Evolutionary conservation across 345 rosid species (phyloP), one percentile per base, ranked within the genome.

Genomic region (Gossypium bickii): DNA sequence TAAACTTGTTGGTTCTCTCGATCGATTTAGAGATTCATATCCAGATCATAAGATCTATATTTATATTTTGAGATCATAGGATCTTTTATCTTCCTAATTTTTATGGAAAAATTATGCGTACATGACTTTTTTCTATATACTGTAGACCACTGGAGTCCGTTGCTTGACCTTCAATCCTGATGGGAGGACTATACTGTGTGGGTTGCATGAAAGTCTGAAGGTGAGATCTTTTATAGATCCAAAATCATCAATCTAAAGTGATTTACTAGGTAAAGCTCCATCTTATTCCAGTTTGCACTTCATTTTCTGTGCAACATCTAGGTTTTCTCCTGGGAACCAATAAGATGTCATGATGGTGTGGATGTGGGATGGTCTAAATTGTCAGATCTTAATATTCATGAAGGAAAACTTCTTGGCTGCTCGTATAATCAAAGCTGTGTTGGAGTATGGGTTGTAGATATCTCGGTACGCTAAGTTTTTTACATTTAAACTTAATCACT

Each of bases 351-450:
- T 79, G 95, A 91, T 80, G 78, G 86, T 44, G 97, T 93, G 81
- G 99, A 95, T 84, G 98, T 95, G 83, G 99, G 99, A 80, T 95
- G 99, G 99, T 93, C 99, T 74, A 93, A 77, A 83, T 83, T 93
- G 88, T 90, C 93, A 34, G 99, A 95, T 85, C 93, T 95, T 80
- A 91, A 89, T 87, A 89, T 95, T 78, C 93, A 92, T 34, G 98
- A 93, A 82, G 99, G 97, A 60, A 95, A 95, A 87, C 99, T 95
- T 76, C 98, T 95, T 72, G 98, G 96, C 65, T 95, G 99, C 90
- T 95, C 99, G 12, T 93, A 86, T 80, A 95, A 95, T 82, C 98
- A 94, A 82, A 94, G 90, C 77, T 94, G 98, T 76, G 98, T 94
- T 22, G 98, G 97, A 79, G 97, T 94, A 55, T 94, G 98, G 98